Evolutionary conservation across 2,329 filamentous ascomycete genomes (phyloP), one percentile per base, ranked within the genome.

Genomic region (Microsporum canis): DNA sequence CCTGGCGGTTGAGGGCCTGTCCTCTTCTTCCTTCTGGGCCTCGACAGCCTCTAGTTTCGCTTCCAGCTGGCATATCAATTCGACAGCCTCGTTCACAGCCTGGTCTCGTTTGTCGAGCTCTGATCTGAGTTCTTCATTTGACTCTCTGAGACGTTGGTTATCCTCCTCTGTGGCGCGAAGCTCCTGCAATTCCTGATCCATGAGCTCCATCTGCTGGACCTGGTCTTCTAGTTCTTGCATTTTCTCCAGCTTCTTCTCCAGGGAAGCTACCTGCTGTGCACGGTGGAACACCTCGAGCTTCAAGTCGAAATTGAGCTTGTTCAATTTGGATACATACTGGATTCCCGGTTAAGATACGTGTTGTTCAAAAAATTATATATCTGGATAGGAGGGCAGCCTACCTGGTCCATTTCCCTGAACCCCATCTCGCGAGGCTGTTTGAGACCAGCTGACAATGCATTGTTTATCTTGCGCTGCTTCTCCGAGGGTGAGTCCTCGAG

Each of bases 21-120:
- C 17, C 17, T 62, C 34, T 7, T 57, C 55, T 27, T 59, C 62
- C 43, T 59, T 31, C 17, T 39, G n/a, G 0, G 45, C n/a, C 45
- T 63, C 59, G 17, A 76, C 62, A 47, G 70, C 65, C 6, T 75
- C 73, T 7, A 76, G 64, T 62, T 71, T 75, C 3, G 68, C 66
- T 68, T 78, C 76, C 3, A 77, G 66, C 55, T 75, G 71, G 64
- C 75, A 77, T 23, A 78, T 78, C 23, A 77, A 64, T 8, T 73
- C 70, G 2, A 77, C 75, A 0, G 76, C 76, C 61, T 78, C 76
- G 14, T 71, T 70, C 6, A 78, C 69, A 1, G 75, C 76, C 55
- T 73, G 69, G 58, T 76, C 72, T 58, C 74, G 71, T 57, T 71
- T 73, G 38, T 75, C 71, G 12, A 77, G 68, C 47, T 76, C 73